Evolutionary conservation across 2,329 filamentous ascomycete species (phyloP).

Genomic region (Ascochyta lentis): DNA sequence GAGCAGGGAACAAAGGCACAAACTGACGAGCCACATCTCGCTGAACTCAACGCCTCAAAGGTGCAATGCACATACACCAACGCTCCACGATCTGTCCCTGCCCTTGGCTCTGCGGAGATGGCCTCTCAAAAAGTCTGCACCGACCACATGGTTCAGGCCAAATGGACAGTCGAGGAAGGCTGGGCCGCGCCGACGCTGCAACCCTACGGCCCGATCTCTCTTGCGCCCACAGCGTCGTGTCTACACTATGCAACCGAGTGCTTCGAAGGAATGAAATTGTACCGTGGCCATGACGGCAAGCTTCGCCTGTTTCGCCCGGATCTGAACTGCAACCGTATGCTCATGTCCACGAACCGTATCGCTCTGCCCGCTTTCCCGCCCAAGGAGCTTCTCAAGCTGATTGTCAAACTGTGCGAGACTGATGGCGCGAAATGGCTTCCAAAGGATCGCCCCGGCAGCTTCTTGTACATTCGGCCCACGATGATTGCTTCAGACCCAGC

Average conservation of each 20-base stretch:
- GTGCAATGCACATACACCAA: constrained; percentile 52
- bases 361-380: constrained; percentile 77
- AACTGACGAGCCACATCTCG: constrained; percentile 35
- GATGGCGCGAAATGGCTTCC: constrained; percentile 84
- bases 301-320: constrained; percentile 80
- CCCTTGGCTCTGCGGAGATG: constrained; percentile 49
- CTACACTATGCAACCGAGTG: constrained; percentile 92
- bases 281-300: constrained; percentile 71
- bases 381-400: constrained; percentile 74
- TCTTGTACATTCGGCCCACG: constrained; percentile 85
- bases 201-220: constrained; percentile 77
- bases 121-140: constrained; percentile 61
- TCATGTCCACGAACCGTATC: constrained; percentile 65
- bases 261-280: constrained; percentile 84
- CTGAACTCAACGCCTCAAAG: constrained; percentile 53
- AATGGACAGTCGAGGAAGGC: constrained; percentile 69
- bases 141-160: constrained; percentile 85
- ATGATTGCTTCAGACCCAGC: constrained; percentile 83
- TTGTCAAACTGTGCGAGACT: constrained; percentile 72
- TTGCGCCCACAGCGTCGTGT: constrained; percentile 81
- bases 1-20: constrained; percentile 21
- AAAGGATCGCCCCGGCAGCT: constrained; percentile 68
- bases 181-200: constrained; percentile 77
- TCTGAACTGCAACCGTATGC: constrained; percentile 72
- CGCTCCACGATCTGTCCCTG: constrained; percentile 52